phyloP scores from a whole-genome alignment of 163 green algal genomes.

The Chlamydomonas reinhardtii region DNA sequence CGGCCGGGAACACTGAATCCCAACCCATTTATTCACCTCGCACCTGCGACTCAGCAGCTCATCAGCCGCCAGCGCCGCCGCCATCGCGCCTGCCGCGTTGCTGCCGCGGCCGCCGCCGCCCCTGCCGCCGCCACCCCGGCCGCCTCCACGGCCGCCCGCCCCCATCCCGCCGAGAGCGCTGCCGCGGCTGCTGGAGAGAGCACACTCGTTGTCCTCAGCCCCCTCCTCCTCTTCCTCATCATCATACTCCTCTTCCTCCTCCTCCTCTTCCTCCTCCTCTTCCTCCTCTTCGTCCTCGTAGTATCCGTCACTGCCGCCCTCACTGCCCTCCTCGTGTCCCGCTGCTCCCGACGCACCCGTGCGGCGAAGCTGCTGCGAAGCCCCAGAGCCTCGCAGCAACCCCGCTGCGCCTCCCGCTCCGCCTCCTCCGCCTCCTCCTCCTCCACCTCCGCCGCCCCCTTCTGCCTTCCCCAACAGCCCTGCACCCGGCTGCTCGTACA shows the following conservation, averaged over 20 bases:
- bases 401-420: too few relatives aligned
- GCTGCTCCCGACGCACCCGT: not conserved
- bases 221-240: not conserved
- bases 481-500: conserved; percentile 8
- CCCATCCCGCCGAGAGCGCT: not conserved
- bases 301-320: too few relatives aligned
- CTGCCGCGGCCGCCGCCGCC: not conserved
- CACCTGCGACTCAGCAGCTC: conserved; percentile 21
- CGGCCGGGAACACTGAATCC: too few relatives aligned
- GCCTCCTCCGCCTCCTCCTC: not conserved
- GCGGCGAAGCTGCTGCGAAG: not conserved
- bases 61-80: conserved; percentile 17
- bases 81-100: not conserved
- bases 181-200: not conserved
- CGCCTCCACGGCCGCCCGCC: not conserved
- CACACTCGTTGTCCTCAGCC: not conserved
- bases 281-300: not conserved
- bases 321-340: not conserved
- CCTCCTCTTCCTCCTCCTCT: not conserved
- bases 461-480: not conserved
- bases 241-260: not conserved
- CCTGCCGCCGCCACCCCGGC: too few relatives aligned
- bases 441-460: not conserved
- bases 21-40: too few relatives aligned
- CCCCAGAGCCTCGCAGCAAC: too few relatives aligned